Base-by-base conservation (phyloP, 106 monocot species). In the Gastrodia elata region DNA sequence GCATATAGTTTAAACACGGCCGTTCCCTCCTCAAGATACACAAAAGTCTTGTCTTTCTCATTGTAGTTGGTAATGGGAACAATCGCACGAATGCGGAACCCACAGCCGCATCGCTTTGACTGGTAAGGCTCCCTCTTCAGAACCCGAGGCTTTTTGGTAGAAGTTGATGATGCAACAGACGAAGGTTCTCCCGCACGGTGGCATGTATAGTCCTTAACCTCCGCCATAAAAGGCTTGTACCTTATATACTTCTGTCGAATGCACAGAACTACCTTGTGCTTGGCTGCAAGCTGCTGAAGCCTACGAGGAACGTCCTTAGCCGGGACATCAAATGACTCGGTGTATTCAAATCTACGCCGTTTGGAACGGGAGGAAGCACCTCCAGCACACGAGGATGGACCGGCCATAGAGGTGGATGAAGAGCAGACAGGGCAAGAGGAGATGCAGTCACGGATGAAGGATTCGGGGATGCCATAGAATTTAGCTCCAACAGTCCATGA, bases 121-220 rank as follows among this genome's bases (percentile, higher is more conserved):
- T 88, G 90, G 71, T 97, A 97, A 0, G 92, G 96, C 71, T 97
- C 96, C 48, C 96, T 80, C 85, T 96, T 96, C 79, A 96, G 69
- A 4, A 86, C 84, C 71, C 81, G 77, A 0, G 87, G 77, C 73
- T 92, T 96, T 82, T 92, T 96, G 0, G 76, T 79, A 0, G 89
- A 79, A 5, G 68, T 68, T 5, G 87, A 73, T 0, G 77, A 13
- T 27, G 61, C 27, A 30, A 32, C 73, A 8, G 89, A 86, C 2
- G 89, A 75, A 0, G 96, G 96, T 73, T 90, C 96, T 39, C 96
- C 96, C 43, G 96, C 96, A 5, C 96, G 81, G 38, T 97, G 96
- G 80, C 96, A 97, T 0, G 96, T 92, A 75, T 97, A 97, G 59
- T 97, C 96, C 83, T 97, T 97, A 44, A 97, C 96, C 76, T 97